Evolutionary conservation across 2,329 filamentous ascomycete genomes (phyloP), one percentile per base, ranked within the genome.

Genomic region (Pseudopyricularia javanii): DNA sequence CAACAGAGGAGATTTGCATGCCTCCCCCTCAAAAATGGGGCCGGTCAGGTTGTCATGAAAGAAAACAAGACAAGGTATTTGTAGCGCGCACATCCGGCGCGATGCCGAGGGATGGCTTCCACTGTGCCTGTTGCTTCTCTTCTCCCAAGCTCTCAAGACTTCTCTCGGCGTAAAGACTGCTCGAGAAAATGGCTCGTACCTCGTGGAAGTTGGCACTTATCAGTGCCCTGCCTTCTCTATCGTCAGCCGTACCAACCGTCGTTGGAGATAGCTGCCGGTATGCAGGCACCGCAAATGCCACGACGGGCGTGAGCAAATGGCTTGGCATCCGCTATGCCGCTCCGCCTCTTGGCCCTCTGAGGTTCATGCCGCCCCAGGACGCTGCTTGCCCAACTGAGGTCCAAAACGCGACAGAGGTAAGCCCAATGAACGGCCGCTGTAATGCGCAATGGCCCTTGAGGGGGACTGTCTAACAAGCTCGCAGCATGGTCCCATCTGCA

Each of bases 401-500:
- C 26, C 51, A 49, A 24, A 40, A 43, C 5, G 51, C 51, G 14
- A 48, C 32, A 1, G 7, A 30, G 51, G 45, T 53, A 22, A 30
- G 35, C 5, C 35, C 4, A 14, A 4, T 9, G 5, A 4, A 5
- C 9, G 28, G 28, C 28, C 28, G 5, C 24, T 15, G n/a, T n/a
- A n/a, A n/a, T n/a, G n/a, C n/a, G n/a, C n/a, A n/a, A n/a, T n/a
- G n/a, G n/a, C 4, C 22, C 24, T 3, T 5, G 3, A 6, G 22
- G 40, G 12, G 24, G 40, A 26, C 9, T 22, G 5, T 11, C 22
- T 17, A 49, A 50, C 2, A 30, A 11, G 14, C 15, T 15, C 52
- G 58, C 9, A 61, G 59, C 56, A 59, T 15, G 59, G 59, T 1
- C 55, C 56, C 1, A 59, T 59, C 40, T 66, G 69, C 51, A 58